Conservation (phyloP, 208 protist genomes). For the Lotmaria passim region DNA sequence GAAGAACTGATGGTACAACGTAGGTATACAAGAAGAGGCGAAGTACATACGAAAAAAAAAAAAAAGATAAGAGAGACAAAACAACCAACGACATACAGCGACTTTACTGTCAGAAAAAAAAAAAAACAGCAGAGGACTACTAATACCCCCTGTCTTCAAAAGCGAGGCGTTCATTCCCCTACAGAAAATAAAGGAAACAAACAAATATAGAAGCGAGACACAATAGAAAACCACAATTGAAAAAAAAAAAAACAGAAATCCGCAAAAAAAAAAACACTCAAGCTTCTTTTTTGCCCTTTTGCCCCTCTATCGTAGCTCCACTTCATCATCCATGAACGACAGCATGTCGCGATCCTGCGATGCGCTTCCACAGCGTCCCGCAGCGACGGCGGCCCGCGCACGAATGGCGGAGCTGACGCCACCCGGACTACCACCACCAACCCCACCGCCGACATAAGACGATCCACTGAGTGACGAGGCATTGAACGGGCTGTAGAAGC, state of each 20-base stretch:
- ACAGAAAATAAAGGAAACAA: constrained; percentile 4
- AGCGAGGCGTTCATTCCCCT: neutral
- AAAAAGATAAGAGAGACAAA: constrained; percentile 11
- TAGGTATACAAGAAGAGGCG: neutral
- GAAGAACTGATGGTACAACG: neutral
- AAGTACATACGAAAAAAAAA: constrained; percentile 5
- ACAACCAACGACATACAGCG: neutral
- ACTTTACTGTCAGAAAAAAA: constrained; percentile 9
- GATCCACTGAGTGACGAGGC: constrained; percentile 10
- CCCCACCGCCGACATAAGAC: neutral
- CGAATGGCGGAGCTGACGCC: constrained; percentile 14
- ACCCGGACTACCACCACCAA: neutral
- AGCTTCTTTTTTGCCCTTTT: neutral
- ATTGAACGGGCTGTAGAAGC: constrained; percentile 21
- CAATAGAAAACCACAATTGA: neutral
- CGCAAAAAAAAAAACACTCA: neutral
- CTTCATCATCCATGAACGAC: constrained; percentile 20
- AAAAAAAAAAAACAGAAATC: neutral
- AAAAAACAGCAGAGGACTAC: neutral
- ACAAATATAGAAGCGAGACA: no score
- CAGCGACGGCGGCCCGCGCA: constrained; percentile 3
- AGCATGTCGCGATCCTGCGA: constrained; percentile 12
- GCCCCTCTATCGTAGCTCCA: constrained; percentile 23
- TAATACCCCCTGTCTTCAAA: neutral
- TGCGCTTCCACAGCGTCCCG: constrained; percentile 20